A percentile compares a stretch with the other conserved stretches of the same genome.
phyloP scores from a whole-genome alignment of 2,329 filamentous ascomycete genomes.

The Diaporthe vaccinii region DNA sequence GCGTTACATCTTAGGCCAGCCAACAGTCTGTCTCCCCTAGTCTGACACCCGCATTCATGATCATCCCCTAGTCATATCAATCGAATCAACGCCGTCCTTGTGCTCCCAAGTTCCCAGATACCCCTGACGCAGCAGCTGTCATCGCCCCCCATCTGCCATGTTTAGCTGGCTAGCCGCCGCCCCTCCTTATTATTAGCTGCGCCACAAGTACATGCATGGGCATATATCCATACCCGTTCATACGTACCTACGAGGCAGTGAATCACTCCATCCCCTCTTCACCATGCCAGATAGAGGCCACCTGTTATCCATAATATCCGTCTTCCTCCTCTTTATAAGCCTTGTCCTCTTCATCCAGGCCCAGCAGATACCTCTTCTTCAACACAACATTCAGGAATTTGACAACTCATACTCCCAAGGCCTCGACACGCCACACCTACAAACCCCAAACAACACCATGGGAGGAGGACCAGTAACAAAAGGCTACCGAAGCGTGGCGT shows the following conservation, averaged over 20 bases:
- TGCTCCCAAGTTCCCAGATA: constrained; percentile 5
- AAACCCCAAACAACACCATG: constrained; percentile 50
- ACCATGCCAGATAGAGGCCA: constrained; percentile 39
- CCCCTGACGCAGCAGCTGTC: constrained; percentile 24
- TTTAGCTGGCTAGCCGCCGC: constrained; percentile 27
- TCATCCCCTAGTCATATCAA: constrained; percentile 16
- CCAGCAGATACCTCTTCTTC: constrained; percentile 28
- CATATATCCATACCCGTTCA: constrained; percentile 16
- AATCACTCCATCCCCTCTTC: neutral
- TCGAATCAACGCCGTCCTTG: constrained; percentile 12
- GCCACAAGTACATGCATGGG: constrained; percentile 23
- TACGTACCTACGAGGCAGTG: constrained; percentile 28
- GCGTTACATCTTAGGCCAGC: neutral
- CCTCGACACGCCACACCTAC: constrained; percentile 23
- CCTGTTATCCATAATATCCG: constrained; percentile 27
- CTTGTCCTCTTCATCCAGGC: constrained; percentile 27
- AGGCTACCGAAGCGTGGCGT: constrained; percentile 77
- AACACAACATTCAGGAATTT: constrained; percentile 35
- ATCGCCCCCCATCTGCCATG: constrained; percentile 30
- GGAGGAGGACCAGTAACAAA: constrained; percentile 56
- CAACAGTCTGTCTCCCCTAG: constrained; percentile 11
- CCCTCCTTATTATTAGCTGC: constrained; percentile 20
- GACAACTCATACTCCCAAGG: constrained; percentile 33
- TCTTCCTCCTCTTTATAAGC: constrained; percentile 36
- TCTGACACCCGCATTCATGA: constrained; percentile 1